Percentiles rank a stretch among this genome's conserved stretches.
These are phyloP conservation scores for Pezicula rhizophila DNA, from an alignment of 2,329 filamentous ascomycete species.

Conservation along the genomic window DNA sequence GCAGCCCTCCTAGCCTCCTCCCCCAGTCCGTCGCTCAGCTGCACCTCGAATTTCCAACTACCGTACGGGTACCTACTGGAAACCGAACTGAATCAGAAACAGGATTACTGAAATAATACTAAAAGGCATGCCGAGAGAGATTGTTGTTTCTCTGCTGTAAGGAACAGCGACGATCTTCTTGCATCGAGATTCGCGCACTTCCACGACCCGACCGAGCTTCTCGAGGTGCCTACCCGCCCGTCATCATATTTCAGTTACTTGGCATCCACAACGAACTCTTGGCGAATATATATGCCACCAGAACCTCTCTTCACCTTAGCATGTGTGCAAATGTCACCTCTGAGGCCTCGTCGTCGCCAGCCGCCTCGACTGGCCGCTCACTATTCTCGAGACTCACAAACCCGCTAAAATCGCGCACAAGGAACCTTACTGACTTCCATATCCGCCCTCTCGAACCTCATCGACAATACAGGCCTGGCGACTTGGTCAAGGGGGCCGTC, in stretches of 20 bases:
- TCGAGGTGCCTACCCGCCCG: neutral
- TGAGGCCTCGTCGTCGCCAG: slow-evolving; percentile 14
- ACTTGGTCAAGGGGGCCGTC: slow-evolving; percentile 66
- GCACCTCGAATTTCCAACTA: too few relatives aligned
- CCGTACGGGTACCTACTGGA: too few relatives aligned
- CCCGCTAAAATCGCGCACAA: slow-evolving; percentile 39
- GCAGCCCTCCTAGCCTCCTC: too few relatives aligned
- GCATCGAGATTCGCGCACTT: too few relatives aligned
- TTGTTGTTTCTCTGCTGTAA: too few relatives aligned
- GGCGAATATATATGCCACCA: slow-evolving; percentile 19
- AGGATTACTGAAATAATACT: too few relatives aligned
- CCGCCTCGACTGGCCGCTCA: slow-evolving; percentile 21
- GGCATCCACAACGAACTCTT: slow-evolving; percentile 22
- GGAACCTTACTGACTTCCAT: slow-evolving; percentile 72
- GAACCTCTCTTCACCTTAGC: slow-evolving; percentile 13
- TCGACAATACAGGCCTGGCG: slow-evolving; percentile 68
- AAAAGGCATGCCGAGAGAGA: too few relatives aligned
- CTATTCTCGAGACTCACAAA: slow-evolving; percentile 37
- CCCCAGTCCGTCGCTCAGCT: too few relatives aligned
- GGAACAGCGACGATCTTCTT: too few relatives aligned
- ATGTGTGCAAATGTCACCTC: slow-evolving; percentile 27
- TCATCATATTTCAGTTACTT: slow-evolving; percentile 14
- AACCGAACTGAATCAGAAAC: too few relatives aligned
- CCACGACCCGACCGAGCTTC: too few relatives aligned
- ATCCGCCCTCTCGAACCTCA: slow-evolving; percentile 73